phyloP scores from a whole-genome alignment of 2,329 filamentous ascomycete species.

The Penicillium sp. region DNA sequence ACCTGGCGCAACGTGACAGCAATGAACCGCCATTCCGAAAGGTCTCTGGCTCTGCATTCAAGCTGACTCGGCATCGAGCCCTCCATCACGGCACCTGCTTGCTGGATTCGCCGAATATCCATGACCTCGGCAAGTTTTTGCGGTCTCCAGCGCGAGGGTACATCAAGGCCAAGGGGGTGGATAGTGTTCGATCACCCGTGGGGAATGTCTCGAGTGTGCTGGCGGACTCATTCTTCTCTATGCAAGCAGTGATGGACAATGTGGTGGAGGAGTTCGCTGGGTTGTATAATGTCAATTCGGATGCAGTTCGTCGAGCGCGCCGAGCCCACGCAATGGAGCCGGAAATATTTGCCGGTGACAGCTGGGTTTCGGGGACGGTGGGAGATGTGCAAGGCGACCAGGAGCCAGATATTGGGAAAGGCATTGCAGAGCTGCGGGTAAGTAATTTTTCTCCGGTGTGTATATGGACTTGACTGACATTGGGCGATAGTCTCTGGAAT shows the following conservation, averaged over 20 bases:
- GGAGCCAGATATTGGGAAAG: conserved; percentile 59
- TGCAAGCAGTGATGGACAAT: conserved; percentile 50
- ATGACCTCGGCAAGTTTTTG: conserved; percentile 68
- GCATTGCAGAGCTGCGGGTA: conserved; percentile 59
- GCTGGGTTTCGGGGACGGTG: conserved; percentile 47
- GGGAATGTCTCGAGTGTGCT: conserved; percentile 69
- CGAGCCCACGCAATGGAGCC: conserved; percentile 35
- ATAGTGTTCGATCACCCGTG: conserved; percentile 84
- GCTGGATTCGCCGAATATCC: conserved; percentile 73
- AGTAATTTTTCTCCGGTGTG: conserved; percentile 21
- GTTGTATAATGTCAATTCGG: conserved; percentile 60
- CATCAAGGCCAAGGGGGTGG: conserved; percentile 80
- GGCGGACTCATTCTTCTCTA: conserved; percentile 51
- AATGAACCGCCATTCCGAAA: conserved; percentile 59
- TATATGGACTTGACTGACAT: not conserved
- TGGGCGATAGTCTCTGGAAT: conserved; percentile 48
- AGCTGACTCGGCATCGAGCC: conserved; percentile 76
- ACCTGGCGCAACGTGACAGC: conserved; percentile 21
- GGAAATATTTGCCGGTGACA: conserved; percentile 34
- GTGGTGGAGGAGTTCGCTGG: conserved; percentile 65
- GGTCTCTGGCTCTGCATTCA: conserved; percentile 92
- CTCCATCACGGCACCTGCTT: conserved; percentile 94
- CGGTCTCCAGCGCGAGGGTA: conserved; percentile 75
- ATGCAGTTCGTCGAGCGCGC: conserved; percentile 35
- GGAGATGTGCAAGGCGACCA: conserved; percentile 51